These are phyloP conservation scores for Phytophthora fragariae DNA, from an alignment of 352 stramenopile species.

Conservation along the genomic window DNA sequence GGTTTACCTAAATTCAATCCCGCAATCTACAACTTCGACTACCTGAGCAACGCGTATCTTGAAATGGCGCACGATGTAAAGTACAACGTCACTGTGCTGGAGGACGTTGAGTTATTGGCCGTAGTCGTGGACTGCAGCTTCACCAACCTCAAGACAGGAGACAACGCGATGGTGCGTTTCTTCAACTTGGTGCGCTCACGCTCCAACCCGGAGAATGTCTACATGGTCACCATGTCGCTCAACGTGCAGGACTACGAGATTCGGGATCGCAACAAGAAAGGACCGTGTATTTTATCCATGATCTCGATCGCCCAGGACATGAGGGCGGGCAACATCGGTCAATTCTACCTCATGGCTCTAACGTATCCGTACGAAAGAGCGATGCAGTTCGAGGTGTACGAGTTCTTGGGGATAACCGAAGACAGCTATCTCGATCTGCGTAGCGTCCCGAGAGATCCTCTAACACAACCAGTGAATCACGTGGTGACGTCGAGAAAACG, in stretches of 20 bases:
- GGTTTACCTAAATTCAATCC: conserved; percentile 22
- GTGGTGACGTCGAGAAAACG: conserved; percentile 34
- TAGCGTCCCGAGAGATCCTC: conserved; percentile 15
- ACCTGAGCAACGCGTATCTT: conserved; percentile 39
- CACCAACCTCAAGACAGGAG: conserved; percentile 29
- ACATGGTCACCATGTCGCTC: conserved; percentile 36
- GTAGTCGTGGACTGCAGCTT: conserved; percentile 55
- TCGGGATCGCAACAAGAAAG: conserved; percentile 26
- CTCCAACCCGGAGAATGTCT: conserved; percentile 13
- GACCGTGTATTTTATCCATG: conserved; percentile 30
- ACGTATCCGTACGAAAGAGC: conserved; percentile 38
- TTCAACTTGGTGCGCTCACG: conserved; percentile 43
- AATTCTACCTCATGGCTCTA: conserved; percentile 39
- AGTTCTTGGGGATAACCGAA: conserved; percentile 29
- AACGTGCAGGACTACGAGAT: conserved; percentile 48
- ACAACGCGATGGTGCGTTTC: conserved; percentile 26
- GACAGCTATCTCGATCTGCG: conserved; percentile 32
- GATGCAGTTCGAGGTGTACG: conserved; percentile 42
- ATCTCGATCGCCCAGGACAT: conserved; percentile 37
- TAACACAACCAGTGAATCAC: conserved; percentile 30
- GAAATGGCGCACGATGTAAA: conserved; percentile 26
- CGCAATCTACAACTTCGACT: conserved; percentile 45
- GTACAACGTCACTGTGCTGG: conserved; percentile 51
- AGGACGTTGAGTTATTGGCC: conserved; percentile 43
- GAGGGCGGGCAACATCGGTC: conserved; percentile 1